Evolutionary conservation across 495 filamentous ascomycete genomes (phyloP), one percentile per base, ranked within the genome.

Genomic region (Penicillium flavigenum): DNA sequence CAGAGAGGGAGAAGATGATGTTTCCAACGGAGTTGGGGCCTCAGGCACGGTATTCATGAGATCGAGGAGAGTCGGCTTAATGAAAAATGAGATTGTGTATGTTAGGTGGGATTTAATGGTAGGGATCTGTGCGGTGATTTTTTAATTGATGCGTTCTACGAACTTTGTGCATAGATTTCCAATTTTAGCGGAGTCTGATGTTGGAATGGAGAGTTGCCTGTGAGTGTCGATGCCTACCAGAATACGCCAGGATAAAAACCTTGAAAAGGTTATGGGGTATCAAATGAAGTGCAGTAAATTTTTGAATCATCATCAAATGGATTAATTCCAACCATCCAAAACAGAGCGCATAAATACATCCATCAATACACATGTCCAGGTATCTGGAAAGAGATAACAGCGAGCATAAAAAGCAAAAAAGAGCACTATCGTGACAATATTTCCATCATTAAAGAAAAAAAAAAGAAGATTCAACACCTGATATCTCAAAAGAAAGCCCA

Each of bases 381-480:
- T 47, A 38, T 24, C 31, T 14, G 29, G 29, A 19, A 38, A 3
- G 10, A 36, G 19, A 51, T 16, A 26, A 8, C 26, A 52, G 29
- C 36, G 24, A 31, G 26, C 36, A 42, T 51, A 17, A 52, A 41
- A 29, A 42, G 36, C 2, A 41, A 22, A 32, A 19, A 44, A 47
- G 14, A 36, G 43, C 44, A 52, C 34, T 34, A 55, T 47, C 51
- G 17, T 48, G 34, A 49, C 41, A 38, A 60, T 50, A 44, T 50
- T 44, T 50, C 54, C 51, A 60, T 47, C 54, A 56, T 45, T 29
- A 51, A n/a, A 51, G 20, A 24, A 59, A 50, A 14, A 46, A 56
- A 50, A 10, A 46, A 56, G 16, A 49, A 39, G 20, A 59, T 8
- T n/a, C 32, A 19, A 54, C 51, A 29, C 51, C 39, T 53, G 39